Conservation (phyloP, 805 yeast species). For the Sugiyamaella lignohabitans region DNA sequence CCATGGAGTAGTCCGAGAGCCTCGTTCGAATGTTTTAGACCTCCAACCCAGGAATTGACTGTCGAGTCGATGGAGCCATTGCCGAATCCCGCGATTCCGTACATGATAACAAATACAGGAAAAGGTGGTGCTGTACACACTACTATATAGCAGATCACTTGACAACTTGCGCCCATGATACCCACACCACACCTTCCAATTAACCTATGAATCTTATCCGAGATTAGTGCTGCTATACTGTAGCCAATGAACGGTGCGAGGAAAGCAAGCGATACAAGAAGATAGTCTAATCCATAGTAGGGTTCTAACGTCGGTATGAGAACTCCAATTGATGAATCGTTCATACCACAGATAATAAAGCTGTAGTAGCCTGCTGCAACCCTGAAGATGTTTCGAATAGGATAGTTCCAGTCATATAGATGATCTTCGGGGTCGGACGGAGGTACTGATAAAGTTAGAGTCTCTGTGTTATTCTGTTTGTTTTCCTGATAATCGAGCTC, state of each 20-base stretch:
- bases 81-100: slow-evolving; percentile 45
- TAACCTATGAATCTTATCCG: slow-evolving; percentile 36
- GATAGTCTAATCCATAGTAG: slow-evolving; percentile 44
- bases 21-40: slow-evolving; percentile 48
- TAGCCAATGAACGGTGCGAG: slow-evolving; percentile 51
- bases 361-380: slow-evolving; percentile 17
- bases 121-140: slow-evolving; percentile 39
- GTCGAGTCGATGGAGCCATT: slow-evolving; percentile 52
- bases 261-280: slow-evolving; percentile 44
- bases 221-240: slow-evolving; percentile 44
- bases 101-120: slow-evolving; percentile 34
- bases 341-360: slow-evolving; percentile 46
- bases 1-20: slow-evolving; percentile 63
- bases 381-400: slow-evolving; percentile 11
- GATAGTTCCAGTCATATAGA: slow-evolving; percentile 18
- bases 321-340: slow-evolving; percentile 57
- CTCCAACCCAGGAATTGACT: slow-evolving; percentile 43
- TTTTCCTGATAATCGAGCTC: background rate
- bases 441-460: background rate
- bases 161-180: slow-evolving; percentile 31
- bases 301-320: slow-evolving; percentile 46
- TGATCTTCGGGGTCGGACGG: background rate
- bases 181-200: slow-evolving; percentile 46
- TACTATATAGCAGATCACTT: slow-evolving; percentile 36
- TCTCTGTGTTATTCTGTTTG: background rate